Conservation (phyloP, 805 yeast species). For the Zygosaccharomyces kombuchaensis region DNA sequence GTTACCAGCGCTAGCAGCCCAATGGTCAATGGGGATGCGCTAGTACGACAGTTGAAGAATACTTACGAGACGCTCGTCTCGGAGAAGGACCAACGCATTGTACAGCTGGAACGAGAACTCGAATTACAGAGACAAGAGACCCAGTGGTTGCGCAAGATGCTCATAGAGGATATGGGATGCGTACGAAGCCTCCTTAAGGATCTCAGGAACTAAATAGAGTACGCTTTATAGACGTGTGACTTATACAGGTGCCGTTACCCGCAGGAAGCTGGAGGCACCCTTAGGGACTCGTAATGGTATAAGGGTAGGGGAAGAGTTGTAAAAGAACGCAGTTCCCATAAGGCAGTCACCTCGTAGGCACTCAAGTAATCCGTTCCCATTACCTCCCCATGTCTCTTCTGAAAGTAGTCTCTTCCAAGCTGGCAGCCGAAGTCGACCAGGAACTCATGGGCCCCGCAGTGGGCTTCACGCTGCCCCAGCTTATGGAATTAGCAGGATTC, state of each 20-base stretch:
- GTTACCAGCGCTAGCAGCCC: constrained; percentile 4
- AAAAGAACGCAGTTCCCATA: not conserved
- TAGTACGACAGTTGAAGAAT: constrained; percentile 22
- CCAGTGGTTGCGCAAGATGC: constrained; percentile 35
- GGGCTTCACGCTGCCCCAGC: constrained; percentile 32
- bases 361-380: not conserved
- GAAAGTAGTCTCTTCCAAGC: constrained; percentile 42
- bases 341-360: not conserved
- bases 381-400: constrained; percentile 24
- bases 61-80: constrained; percentile 27
- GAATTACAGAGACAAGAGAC: constrained; percentile 35
- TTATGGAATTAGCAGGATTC: constrained; percentile 94
- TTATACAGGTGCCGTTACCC: constrained; percentile 10
- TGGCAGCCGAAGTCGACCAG: constrained; percentile 74
- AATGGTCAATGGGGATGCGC: constrained; percentile 13
- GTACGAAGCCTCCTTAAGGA: constrained; percentile 31
- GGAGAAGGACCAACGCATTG: constrained; percentile 32
- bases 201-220: constrained; percentile 15
- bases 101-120: constrained; percentile 30
- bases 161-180: constrained; percentile 36
- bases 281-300: constrained; percentile 2
- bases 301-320: not conserved
- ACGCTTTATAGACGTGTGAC: constrained; percentile 4
- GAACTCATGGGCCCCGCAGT: constrained; percentile 82
- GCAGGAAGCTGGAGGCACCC: constrained; percentile 5